Percentiles rank a stretch among this genome's conserved stretches.
Conservation (phyloP, 176 grass and related monocot species). For the Eleusine coracana region DNA sequence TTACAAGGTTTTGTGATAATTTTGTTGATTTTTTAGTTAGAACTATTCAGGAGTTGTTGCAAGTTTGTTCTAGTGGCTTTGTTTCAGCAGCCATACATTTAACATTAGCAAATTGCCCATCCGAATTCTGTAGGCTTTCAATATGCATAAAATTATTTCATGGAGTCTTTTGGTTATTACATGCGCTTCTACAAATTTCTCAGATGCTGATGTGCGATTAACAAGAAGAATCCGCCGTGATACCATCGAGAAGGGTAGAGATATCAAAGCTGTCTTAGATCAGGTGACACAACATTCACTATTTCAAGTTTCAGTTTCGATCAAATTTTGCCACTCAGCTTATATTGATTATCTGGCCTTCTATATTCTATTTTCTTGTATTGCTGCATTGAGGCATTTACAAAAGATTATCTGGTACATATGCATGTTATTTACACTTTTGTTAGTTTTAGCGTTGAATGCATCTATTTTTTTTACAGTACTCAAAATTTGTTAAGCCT, state of each 20-base stretch:
- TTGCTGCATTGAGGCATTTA: background rate
- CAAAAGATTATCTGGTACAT: background rate
- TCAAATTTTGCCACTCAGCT: conserved; percentile 11
- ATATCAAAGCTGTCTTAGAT: conserved; percentile 91
- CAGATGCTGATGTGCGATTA: conserved; percentile 93
- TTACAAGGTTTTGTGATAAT: background rate
- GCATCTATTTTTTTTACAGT: conserved; percentile 48
- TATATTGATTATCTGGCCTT: background rate
- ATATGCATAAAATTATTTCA: background rate
- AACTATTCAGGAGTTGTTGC: background rate
- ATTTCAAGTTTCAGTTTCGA: background rate
- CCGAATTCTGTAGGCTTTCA: conserved; percentile 17
- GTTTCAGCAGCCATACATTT: background rate
- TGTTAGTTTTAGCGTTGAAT: conserved; percentile 30
- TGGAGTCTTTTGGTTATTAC: conserved; percentile 26
- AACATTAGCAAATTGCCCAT: background rate
- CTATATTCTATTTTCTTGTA: background rate
- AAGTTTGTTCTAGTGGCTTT: background rate
- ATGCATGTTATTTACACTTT: background rate
- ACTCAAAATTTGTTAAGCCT: conserved; percentile 97
- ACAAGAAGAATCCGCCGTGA: conserved; percentile 85
- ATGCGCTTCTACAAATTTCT: conserved; percentile 20
- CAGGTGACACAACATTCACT: conserved; percentile 62
- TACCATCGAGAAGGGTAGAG: conserved; percentile 81
- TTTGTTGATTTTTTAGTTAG: conserved; percentile 3